phyloP scores from a whole-genome alignment of 1,139 yeast genomes.

The Lodderomyces oxycetoniae region DNA sequence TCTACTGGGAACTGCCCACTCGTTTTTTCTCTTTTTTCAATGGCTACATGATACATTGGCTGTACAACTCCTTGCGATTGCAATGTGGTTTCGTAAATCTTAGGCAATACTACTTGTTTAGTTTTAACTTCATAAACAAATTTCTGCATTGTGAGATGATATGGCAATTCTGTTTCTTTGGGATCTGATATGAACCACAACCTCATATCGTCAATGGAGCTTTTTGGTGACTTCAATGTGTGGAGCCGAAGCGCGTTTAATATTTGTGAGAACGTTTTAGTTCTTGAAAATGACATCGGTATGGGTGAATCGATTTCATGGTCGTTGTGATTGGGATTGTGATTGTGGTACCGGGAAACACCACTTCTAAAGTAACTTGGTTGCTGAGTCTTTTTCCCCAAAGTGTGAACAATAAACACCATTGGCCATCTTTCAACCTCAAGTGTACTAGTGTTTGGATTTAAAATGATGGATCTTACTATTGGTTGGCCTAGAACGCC shows the following conservation, averaged over 20 bases:
- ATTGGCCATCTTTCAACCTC: conserved; percentile 49
- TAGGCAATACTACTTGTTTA: conserved; percentile 29
- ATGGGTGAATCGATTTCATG: conserved; percentile 13
- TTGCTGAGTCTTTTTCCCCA: conserved; percentile 25
- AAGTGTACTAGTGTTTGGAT: conserved; percentile 32
- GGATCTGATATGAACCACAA: conserved; percentile 35
- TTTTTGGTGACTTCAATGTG: conserved; percentile 18
- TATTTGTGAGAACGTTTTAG: conserved; percentile 33
- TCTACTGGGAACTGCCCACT: conserved; percentile 23
- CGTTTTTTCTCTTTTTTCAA: conserved; percentile 27
- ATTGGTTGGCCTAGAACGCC: conserved; percentile 47
- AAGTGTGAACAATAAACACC: conserved; percentile 48
- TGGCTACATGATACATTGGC: conserved; percentile 28
- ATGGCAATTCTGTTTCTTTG: conserved; percentile 22
- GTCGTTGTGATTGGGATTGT: conserved; percentile 12
- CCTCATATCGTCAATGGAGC: conserved; percentile 21
- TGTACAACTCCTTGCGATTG: conserved; percentile 30
- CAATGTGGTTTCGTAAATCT: conserved; percentile 22
- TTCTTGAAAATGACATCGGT: conserved; percentile 26
- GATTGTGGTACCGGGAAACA: conserved; percentile 7
- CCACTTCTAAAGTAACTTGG: conserved; percentile 13
- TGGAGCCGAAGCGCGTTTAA: conserved; percentile 22
- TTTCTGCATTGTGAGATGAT: conserved; percentile 20
- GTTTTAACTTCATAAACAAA: conserved; percentile 30
- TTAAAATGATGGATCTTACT: conserved; percentile 39